Conservation (phyloP, 108 stramenopile genomes). For the Aurantiochytrium sp. region DNA sequence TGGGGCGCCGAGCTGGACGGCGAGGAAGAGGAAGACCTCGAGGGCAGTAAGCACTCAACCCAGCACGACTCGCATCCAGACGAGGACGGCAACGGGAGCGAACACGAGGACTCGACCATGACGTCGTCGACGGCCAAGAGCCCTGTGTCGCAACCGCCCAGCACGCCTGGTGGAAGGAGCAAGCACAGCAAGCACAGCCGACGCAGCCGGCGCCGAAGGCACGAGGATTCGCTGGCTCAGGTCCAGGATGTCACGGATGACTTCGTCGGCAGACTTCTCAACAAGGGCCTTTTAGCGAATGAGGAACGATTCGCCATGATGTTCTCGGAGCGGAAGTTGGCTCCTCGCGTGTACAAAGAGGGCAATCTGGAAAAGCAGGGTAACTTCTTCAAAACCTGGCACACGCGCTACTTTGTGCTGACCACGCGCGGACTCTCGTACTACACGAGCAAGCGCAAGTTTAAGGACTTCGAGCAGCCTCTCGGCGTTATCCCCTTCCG, state of each 20-base stretch:
- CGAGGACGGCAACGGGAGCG: no score
- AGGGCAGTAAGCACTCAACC: no score
- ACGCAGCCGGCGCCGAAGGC: no score
- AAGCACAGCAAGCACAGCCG: no score
- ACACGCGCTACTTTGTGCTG: neutral
- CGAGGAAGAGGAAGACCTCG: no score
- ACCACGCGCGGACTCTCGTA: neutral
- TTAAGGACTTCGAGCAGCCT: neutral
- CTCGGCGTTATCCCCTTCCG: neutral
- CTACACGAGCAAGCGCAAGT: neutral
- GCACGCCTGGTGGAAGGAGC: no score
- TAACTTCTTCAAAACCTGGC: neutral
- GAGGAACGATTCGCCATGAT: neutral
- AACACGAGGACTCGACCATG: no score
- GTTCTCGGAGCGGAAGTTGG: neutral
- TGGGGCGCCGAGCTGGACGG: no score
- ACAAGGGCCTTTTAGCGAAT: neutral
- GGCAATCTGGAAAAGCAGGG: slow-evolving; percentile 13
- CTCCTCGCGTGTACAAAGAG: neutral
- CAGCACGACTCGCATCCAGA: no score
- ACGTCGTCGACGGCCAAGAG: no score
- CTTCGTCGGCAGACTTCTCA: neutral
- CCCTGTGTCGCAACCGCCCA: no score
- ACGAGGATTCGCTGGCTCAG: no score
- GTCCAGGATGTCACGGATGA: neutral